Conservation (phyloP, 73 alveolate genomes). For the Tetrahymena borealis region DNA sequence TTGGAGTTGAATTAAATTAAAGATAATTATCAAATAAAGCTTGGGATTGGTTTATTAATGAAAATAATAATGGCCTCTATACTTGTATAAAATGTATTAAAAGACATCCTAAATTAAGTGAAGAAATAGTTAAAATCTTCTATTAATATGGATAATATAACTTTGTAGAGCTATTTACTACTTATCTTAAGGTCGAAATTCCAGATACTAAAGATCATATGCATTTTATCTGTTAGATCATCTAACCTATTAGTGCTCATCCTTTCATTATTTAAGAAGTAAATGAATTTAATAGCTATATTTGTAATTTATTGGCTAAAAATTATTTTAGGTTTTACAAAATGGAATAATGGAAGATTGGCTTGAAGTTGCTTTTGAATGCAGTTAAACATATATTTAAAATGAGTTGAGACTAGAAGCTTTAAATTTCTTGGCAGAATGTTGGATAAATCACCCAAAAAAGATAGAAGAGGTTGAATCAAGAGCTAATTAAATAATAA, state of each 20-base stretch:
- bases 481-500: neutral
- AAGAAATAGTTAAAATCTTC: slow-evolving; percentile 23
- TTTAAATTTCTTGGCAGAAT: neutral
- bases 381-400: neutral
- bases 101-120: slow-evolving; percentile 66
- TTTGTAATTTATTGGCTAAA: no score
- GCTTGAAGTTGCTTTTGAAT: neutral
- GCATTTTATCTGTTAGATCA: slow-evolving; percentile 34
- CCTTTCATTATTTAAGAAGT: neutral
- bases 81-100: slow-evolving; percentile 69
- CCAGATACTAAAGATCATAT: slow-evolving; percentile 39
- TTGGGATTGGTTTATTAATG: slow-evolving; percentile 79
- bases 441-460: neutral
- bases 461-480: neutral
- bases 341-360: neutral
- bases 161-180: slow-evolving; percentile 47
- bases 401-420: neutral
- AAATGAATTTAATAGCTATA: neutral
- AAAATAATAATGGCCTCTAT: slow-evolving; percentile 75
- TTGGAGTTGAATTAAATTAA: slow-evolving; percentile 6
- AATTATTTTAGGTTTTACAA: neutral
- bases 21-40: slow-evolving; percentile 58
- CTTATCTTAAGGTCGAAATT: slow-evolving; percentile 15
- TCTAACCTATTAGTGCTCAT: slow-evolving; percentile 27
- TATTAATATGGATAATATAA: slow-evolving; percentile 38